Conservation (phyloP, 345 rosid species). For the Eucalyptus victrix region DNA sequence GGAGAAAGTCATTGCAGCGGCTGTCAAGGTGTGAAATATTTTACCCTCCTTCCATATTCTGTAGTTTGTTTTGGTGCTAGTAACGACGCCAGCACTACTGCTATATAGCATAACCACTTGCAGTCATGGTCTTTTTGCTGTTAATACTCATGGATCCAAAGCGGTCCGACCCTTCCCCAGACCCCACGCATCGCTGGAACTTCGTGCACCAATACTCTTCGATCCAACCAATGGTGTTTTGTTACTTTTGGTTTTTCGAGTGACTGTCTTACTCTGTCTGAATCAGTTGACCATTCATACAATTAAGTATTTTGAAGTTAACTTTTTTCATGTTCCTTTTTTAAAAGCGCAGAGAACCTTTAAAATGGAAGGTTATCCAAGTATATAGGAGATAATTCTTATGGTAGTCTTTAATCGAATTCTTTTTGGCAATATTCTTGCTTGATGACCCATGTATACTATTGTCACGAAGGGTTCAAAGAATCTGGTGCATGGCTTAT, state of each 20-base stretch:
- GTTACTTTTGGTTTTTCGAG: neutral
- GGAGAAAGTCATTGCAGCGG: constrained; percentile 66
- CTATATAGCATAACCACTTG: neutral
- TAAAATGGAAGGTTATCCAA: neutral
- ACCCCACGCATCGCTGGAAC: neutral
- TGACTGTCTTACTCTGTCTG: neutral
- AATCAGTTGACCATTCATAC: neutral
- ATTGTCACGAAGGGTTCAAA: neutral
- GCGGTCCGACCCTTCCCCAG: neutral
- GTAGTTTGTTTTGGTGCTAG: neutral
- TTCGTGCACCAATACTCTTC: neutral
- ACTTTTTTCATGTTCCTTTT: neutral
- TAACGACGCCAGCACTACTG: neutral
- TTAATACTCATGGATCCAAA: neutral
- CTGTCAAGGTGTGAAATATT: constrained; percentile 46
- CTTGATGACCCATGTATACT: neutral
- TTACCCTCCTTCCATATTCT: neutral
- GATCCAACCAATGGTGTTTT: neutral
- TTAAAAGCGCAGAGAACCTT: neutral
- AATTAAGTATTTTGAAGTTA: neutral
- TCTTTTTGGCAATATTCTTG: neutral
- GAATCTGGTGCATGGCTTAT: neutral
- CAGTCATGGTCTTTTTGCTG: neutral
- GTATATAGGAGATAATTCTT: neutral
- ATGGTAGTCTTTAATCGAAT: neutral